Conservation (phyloP, 352 stramenopile genomes). For the Globisporangium cystogenes region DNA sequence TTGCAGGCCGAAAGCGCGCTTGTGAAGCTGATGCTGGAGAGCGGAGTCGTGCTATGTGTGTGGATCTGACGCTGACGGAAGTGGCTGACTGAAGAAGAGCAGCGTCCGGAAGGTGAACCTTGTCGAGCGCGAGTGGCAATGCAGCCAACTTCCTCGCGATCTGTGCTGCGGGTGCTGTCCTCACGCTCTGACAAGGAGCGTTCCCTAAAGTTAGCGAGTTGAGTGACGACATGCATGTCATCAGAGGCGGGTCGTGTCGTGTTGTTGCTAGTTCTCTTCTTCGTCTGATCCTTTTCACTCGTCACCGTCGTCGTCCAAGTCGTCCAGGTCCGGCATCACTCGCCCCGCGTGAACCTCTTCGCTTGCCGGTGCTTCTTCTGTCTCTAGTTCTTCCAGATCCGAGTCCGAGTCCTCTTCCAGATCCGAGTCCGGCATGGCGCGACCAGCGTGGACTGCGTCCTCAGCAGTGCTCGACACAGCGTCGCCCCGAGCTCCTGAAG, state of each 20-base stretch:
- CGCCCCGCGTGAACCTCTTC: constrained; percentile 41
- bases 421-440: constrained; percentile 9
- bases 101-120: no score
- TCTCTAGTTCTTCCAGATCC: no score
- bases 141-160: not conserved
- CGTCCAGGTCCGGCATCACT: constrained; percentile 49
- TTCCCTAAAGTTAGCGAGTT: not conserved
- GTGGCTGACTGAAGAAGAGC: no score
- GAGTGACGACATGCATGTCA: not conserved
- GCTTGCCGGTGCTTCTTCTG: constrained; percentile 1
- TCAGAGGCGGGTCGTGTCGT: no score
- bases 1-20: no score
- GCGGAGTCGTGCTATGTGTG: no score
- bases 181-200: not conserved
- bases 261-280: not conserved
- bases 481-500: not conserved
- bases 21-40: no score
- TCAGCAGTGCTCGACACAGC: not conserved
- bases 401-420: constrained; percentile 4
- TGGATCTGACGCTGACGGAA: no score
- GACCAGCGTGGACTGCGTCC: constrained; percentile 6
- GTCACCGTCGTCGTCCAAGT: constrained; percentile 27
- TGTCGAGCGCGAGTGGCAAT: no score
- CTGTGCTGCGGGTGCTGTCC: no score
- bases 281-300: not conserved